Evolutionary conservation across 169 alveolate genomes (phyloP).

Genomic region (Toxoplasma gondii): DNA sequence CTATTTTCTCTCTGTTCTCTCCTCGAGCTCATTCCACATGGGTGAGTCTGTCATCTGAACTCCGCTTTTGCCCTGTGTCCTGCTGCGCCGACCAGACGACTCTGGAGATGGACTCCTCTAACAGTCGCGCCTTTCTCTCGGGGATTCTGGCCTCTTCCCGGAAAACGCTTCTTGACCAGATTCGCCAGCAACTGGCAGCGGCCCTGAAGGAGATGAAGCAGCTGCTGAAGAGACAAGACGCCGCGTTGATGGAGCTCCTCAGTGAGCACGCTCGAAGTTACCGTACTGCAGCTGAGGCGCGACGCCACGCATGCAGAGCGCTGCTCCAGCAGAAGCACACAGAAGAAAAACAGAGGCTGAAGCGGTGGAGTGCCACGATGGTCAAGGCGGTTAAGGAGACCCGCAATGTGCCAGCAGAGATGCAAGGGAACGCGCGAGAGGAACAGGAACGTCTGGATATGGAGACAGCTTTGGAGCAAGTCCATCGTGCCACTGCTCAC

Average conservation of each 20-base stretch:
- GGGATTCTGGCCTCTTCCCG: not conserved
- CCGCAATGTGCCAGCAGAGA: not conserved
- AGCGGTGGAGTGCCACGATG: not conserved
- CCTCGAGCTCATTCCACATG: too few species aligned
- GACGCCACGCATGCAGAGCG: not conserved
- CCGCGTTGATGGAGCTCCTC: not conserved
- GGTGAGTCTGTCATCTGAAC: too few species aligned
- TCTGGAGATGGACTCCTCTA: not conserved
- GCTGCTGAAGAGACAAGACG: not conserved
- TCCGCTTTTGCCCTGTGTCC: too few species aligned
- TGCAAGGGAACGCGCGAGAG: not conserved
- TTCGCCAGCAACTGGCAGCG: not conserved
- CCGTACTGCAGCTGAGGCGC: not conserved
- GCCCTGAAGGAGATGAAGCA: not conserved
- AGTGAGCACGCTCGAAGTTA: not conserved
- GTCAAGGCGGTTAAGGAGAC: not conserved
- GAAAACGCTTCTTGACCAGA: not conserved
- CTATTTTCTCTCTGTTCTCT: too few species aligned
- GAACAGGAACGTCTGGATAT: not conserved
- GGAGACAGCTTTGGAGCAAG: not conserved
- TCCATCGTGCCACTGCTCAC: not conserved
- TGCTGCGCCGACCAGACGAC: too few species aligned
- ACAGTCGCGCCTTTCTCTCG: slow-evolving; percentile 11
- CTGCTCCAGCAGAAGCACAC: not conserved
- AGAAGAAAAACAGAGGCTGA: not conserved